Conservation (phyloP, 1,284 basidiomycete species). For the Caloboletus firmus region DNA sequence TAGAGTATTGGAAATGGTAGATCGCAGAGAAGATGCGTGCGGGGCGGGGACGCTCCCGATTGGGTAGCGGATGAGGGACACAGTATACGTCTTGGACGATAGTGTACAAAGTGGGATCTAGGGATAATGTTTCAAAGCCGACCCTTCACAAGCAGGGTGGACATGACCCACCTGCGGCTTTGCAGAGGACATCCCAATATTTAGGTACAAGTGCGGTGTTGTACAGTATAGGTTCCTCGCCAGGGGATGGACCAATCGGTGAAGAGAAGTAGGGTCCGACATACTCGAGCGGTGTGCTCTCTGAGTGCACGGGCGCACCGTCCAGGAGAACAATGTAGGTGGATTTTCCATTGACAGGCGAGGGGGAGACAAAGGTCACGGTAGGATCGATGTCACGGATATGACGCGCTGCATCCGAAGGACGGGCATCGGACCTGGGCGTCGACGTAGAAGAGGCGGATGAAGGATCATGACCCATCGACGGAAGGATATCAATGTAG, state of each 20-base stretch:
- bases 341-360: slow-evolving; percentile 48
- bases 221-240: slow-evolving; percentile 49
- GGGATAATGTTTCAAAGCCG: neutral
- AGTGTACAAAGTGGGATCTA: slow-evolving; percentile 56
- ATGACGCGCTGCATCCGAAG: slow-evolving; percentile 49
- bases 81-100: slow-evolving; percentile 55
- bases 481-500: slow-evolving; percentile 58
- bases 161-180: slow-evolving; percentile 47
- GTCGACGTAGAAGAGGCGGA: slow-evolving; percentile 10
- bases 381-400: slow-evolving; percentile 61
- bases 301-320: slow-evolving; percentile 49
- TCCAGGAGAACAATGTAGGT: slow-evolving; percentile 55
- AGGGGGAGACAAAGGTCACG: slow-evolving; percentile 54
- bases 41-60: slow-evolving; percentile 26
- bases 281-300: slow-evolving; percentile 44
- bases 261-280: slow-evolving; percentile 36
- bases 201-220: slow-evolving; percentile 56
- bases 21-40: slow-evolving; percentile 49
- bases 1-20: slow-evolving; percentile 50
- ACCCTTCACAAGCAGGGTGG: neutral
- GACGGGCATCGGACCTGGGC: slow-evolving; percentile 30
- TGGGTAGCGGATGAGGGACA: slow-evolving; percentile 22
- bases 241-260: slow-evolving; percentile 21
- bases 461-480: slow-evolving; percentile 18
- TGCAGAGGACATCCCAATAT: slow-evolving; percentile 57